Evolutionary conservation across 305 asterid genomes (phyloP), one percentile per base, ranked within the genome.

Genomic region (Fraxinus ornus): DNA sequence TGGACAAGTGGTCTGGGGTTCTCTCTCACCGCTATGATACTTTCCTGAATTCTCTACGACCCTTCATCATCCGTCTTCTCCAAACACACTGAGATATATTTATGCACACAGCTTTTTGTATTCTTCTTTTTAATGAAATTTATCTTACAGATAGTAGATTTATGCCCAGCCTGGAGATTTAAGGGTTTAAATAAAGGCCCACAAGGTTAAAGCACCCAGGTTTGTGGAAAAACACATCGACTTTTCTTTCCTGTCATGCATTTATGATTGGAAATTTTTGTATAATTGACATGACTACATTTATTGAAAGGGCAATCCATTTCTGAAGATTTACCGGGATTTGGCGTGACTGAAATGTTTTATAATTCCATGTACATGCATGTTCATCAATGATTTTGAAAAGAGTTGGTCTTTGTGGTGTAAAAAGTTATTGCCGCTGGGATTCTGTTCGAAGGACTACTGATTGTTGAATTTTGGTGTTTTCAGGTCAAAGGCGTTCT

Each of bases 21-120:
- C 17, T 21, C 78, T 44, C 87, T 77, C 86, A 66, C 84, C 81
- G 17, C 36, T 76, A 68, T 79, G 52, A 71, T 78, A 68, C 82
- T 83, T 49, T 77, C 83, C 84, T 72, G 86, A 79, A 79, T 82
- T 86, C 73, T 78, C 24, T 83, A 77, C 70, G 64, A 37, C 75
- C 47, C 78, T 71, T 83, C 73, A 66, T 83, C 82, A 37, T 47
- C 55, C 36, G 83, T 75, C 84, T 57, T 30, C 36, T 19, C 57
- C 19, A 62, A 22, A 22, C 5, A 62, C 72, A 13, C 30, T 8
- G 32, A 22, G 72, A 62, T 24, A 21, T 21, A 62, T 22, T 22
- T 62, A 62, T 62, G 72, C 33, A 62, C 17, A 62, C 28, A 62
- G 72, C 30, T 12, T 17, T 78, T 22, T 37, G 76, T 57, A 37